A percentile compares a stretch with the other conserved stretches of the same genome.
Evolutionary conservation across 2,329 filamentous ascomycete species (phyloP).

Genomic region (Xylariaceae sp.): DNA sequence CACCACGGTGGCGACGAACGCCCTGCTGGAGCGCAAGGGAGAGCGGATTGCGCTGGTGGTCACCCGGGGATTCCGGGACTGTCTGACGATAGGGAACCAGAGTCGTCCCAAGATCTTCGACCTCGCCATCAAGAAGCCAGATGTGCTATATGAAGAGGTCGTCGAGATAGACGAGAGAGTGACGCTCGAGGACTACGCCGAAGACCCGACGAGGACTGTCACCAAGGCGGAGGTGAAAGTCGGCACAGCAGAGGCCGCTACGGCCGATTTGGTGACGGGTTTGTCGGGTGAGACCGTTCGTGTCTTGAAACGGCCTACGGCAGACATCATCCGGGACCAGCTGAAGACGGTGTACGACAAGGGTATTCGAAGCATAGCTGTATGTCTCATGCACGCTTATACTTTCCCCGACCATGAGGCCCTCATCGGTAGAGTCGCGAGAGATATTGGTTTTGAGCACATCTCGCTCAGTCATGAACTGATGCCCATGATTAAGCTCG

Average conservation of each 20-base stretch:
- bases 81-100: constrained; percentile 85
- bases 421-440: constrained; percentile 67
- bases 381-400: constrained; percentile 89
- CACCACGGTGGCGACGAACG: constrained; percentile 91
- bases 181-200: constrained; percentile 85
- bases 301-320: constrained; percentile 58
- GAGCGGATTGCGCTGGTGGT: constrained; percentile 84
- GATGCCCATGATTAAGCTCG: constrained; percentile 87
- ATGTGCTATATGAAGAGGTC: constrained; percentile 78
- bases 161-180: constrained; percentile 90
- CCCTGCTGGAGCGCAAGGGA: constrained; percentile 82
- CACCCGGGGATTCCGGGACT: constrained; percentile 83
- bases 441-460: constrained; percentile 76
- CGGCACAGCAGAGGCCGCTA: constrained; percentile 42
- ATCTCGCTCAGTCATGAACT: constrained; percentile 75
- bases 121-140: constrained; percentile 77
- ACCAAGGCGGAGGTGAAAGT: constrained; percentile 51
- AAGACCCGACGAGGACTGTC: constrained; percentile 64
- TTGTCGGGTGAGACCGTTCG: constrained; percentile 70
- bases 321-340: constrained; percentile 51
- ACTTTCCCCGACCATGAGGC: constrained; percentile 85
- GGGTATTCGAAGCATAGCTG: constrained; percentile 76
- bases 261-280: constrained; percentile 60
- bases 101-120: constrained; percentile 87
- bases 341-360: constrained; percentile 62